A percentile compares a stretch with the other conserved stretches of the same genome.
Evolutionary conservation across 208 protist genomes (phyloP).

Genomic region (Angomonas ambiguus): DNA sequence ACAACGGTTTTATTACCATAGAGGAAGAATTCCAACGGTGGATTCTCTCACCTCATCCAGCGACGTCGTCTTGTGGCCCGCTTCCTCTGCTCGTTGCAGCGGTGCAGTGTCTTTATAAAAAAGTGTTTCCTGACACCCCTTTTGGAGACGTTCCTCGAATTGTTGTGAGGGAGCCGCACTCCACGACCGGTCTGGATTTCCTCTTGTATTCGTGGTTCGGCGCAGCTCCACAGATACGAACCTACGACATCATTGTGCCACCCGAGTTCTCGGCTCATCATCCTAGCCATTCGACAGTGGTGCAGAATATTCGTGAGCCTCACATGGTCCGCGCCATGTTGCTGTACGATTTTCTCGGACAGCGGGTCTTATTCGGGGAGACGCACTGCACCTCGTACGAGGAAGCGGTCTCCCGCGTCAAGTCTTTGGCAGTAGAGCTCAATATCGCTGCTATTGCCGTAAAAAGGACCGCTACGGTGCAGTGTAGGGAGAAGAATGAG

Average conservation of each 20-base stretch:
- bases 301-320: background rate
- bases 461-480: background rate
- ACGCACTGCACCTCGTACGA: constrained; percentile 33
- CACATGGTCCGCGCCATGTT: constrained; percentile 65
- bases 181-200: constrained; percentile 40
- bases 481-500: background rate
- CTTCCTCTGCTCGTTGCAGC: constrained; percentile 18
- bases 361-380: constrained; percentile 73
- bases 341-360: constrained; percentile 66
- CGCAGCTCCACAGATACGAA: constrained; percentile 56
- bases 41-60: background rate
- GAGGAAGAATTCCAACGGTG: background rate
- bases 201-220: constrained; percentile 54
- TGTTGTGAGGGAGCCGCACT: background rate
- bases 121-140: background rate
- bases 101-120: constrained; percentile 19
- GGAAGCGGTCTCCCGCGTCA: constrained; percentile 33
- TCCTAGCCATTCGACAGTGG: background rate
- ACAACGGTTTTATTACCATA: background rate
- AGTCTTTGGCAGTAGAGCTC: constrained; percentile 28
- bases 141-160: constrained; percentile 8
- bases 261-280: constrained; percentile 1
- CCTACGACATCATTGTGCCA: constrained; percentile 43
- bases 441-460: constrained; percentile 17
- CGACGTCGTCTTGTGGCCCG: constrained; percentile 11